A percentile compares a stretch with the other conserved stretches of the same genome.
These are phyloP conservation scores for Gnomoniopsis smithogilvyi DNA, from an alignment of 2,329 filamentous ascomycete genomes.

Conservation along the genomic window DNA sequence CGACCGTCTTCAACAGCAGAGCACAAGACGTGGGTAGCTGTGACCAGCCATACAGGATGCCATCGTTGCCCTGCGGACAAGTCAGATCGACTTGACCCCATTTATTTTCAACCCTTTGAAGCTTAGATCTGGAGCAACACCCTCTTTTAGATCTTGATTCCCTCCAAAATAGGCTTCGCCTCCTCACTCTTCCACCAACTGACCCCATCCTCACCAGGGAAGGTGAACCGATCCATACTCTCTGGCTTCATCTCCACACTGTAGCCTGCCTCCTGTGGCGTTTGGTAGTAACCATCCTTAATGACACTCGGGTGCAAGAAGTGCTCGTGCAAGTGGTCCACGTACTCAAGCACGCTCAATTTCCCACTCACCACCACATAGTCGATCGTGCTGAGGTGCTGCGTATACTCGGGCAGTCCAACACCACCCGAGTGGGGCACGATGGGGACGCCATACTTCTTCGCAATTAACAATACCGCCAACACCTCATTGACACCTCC, in stretches of 20 bases:
- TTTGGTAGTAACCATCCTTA: conserved; percentile 83
- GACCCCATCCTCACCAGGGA: conserved; percentile 71
- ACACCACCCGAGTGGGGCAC: conserved; percentile 90
- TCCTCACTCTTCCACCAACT: conserved; percentile 85
- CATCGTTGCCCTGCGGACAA: conserved; percentile 28
- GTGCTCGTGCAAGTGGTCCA: conserved; percentile 92
- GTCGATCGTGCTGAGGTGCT: conserved; percentile 89
- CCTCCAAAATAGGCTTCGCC: conserved; percentile 71
- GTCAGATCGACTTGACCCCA: conserved; percentile 14
- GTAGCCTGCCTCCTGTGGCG: conserved; percentile 78
- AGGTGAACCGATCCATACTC: conserved; percentile 78
- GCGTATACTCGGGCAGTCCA: conserved; percentile 88
- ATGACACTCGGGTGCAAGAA: conserved; percentile 80
- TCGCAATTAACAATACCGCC: conserved; percentile 83
- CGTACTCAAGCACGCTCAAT: conserved; percentile 81
- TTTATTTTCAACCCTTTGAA: not conserved
- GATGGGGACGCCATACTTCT: conserved; percentile 74
- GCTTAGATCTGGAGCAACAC: not conserved
- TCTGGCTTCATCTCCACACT: conserved; percentile 90
- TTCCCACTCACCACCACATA: conserved; percentile 84
- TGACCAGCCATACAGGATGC: conserved; percentile 24
- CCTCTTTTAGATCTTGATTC: conserved; percentile 46
- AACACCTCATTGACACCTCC: conserved; percentile 90
- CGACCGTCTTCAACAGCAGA: conserved; percentile 1
- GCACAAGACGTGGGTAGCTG: conserved; percentile 14